Percentiles rank a stretch among this genome's conserved stretches.
Evolutionary conservation across 495 filamentous ascomycete species (phyloP).

Genomic region (Hypoxylon lienhwacheense): DNA sequence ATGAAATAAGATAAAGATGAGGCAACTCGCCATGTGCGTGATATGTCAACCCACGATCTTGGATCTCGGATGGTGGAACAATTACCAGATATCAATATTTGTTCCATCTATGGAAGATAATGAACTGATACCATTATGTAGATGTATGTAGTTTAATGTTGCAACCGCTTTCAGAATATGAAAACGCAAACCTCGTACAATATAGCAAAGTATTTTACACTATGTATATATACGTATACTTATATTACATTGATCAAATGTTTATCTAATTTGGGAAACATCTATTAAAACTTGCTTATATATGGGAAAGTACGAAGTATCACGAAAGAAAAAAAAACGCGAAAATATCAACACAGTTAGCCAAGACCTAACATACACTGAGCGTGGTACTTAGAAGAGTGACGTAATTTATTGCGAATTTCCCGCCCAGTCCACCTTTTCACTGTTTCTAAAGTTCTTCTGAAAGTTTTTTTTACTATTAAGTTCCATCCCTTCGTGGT

Average conservation of each 20-base stretch:
- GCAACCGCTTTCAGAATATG: background rate
- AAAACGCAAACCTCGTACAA: too few species aligned
- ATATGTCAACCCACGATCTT: constrained; percentile 28
- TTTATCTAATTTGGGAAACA: constrained; percentile 16
- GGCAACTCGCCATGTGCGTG: constrained; percentile 26
- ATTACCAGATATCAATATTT: constrained; percentile 4
- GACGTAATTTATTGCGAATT: constrained; percentile 40
- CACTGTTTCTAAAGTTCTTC: constrained; percentile 19
- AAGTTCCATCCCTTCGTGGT: too few species aligned
- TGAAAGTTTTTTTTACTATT: constrained; percentile 23
- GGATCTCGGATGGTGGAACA: constrained; percentile 14
- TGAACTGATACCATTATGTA: too few species aligned
- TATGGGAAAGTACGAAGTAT: too few species aligned
- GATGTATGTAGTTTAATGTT: too few species aligned
- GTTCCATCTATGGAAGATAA: too few species aligned
- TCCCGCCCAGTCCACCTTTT: constrained; percentile 26
- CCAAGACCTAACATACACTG: constrained; percentile 21
- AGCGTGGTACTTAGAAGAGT: constrained; percentile 37
- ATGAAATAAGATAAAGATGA: constrained; percentile 5
- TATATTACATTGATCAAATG: constrained; percentile 6
- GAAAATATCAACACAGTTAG: constrained; percentile 27
- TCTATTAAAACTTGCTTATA: too few species aligned
- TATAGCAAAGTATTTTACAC: too few species aligned
- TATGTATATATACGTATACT: background rate
- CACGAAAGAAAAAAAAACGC: constrained; percentile 1